phyloP scores from a whole-genome alignment of 257 asterid species.

The Capsicum baccatum region DNA sequence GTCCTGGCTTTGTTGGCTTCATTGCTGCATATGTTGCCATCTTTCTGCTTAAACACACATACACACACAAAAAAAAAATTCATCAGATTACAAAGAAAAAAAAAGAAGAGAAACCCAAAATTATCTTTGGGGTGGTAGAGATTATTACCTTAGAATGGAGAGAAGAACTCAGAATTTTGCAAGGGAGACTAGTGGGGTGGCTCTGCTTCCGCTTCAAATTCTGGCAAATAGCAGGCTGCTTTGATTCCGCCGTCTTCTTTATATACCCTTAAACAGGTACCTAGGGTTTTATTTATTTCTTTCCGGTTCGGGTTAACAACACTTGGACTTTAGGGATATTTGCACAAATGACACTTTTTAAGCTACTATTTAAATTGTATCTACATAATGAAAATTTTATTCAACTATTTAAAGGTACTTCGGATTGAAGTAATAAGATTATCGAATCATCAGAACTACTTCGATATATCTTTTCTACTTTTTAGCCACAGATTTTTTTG shows the following conservation, averaged over 20 bases:
- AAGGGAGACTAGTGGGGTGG: not conserved
- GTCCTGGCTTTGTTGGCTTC: constrained; percentile 29
- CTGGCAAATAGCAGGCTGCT: not conserved
- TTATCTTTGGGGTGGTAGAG: no score
- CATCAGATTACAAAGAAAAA: no score
- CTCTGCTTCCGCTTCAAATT: not conserved
- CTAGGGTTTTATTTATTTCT: not conserved
- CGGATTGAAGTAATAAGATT: no score
- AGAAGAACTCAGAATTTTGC: constrained; percentile 13
- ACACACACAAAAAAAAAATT: no score
- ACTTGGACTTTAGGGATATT: not conserved
- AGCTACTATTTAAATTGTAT: not conserved
- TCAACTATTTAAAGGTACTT: not conserved
- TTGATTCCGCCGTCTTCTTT: not conserved
- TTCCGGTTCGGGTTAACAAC: constrained; percentile 17
- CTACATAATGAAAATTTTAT: not conserved
- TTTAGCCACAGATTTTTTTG: no score
- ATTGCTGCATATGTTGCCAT: constrained; percentile 27
- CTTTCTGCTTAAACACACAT: not conserved
- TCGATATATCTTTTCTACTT: no score
- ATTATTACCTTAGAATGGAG: constrained; percentile 14
- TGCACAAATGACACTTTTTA: not conserved
- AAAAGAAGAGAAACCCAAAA: no score
- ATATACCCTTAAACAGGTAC: not conserved
- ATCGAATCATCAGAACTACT: no score